These are phyloP conservation scores for Alternaria brassicicola DNA, from an alignment of 2,329 filamentous ascomycete genomes.

Conservation along the genomic window DNA sequence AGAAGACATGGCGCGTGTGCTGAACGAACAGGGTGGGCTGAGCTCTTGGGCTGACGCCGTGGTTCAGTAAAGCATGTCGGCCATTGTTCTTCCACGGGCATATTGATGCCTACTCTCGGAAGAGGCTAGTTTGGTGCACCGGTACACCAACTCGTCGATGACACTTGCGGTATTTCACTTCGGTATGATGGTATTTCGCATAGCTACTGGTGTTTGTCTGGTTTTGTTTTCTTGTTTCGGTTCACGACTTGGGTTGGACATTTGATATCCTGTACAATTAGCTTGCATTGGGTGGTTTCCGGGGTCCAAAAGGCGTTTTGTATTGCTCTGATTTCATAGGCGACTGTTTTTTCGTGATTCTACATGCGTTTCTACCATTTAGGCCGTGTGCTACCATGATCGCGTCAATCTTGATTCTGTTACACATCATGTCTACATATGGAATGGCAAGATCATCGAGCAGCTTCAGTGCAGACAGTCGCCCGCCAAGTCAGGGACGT, in stretches of 20 bases:
- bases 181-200: slow-evolving; percentile 20
- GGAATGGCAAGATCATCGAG: neutral
- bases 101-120: slow-evolving; percentile 9
- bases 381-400: neutral
- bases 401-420: neutral
- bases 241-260: slow-evolving; percentile 29
- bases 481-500: neutral
- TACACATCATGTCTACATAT: neutral
- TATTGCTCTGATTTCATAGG: neutral
- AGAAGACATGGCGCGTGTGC: slow-evolving; percentile 42
- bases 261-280: slow-evolving; percentile 49
- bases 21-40: slow-evolving; percentile 39
- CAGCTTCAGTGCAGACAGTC: neutral
- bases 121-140: slow-evolving; percentile 18
- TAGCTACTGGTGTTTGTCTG: slow-evolving; percentile 24
- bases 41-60: slow-evolving; percentile 37
- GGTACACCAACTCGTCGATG: slow-evolving; percentile 21
- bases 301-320: neutral
- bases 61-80: slow-evolving; percentile 20
- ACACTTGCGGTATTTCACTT: slow-evolving; percentile 9
- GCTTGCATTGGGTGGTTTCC: slow-evolving; percentile 9
- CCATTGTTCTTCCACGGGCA: neutral
- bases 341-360: neutral
- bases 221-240: no score
- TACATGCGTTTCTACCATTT: no score